Base-by-base conservation (phyloP, 1,139 yeast species). In the Yamadazyma siamensis region DNA sequence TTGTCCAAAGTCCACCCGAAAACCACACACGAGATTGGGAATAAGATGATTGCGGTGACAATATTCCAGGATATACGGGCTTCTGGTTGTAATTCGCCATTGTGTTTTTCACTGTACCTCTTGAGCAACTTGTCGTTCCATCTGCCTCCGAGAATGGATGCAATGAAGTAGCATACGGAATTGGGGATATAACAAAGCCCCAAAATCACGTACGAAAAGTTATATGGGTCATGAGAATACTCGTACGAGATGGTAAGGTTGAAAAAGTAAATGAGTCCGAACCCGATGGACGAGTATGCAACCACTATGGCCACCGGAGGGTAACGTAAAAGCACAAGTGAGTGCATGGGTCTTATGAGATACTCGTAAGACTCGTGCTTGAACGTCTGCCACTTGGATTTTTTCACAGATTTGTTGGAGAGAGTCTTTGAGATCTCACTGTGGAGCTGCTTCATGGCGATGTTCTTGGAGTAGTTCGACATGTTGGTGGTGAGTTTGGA, bases 181-280 rank as follows among this genome's bases (percentile, higher is more conserved):
- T 86, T 85, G 23, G 95, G 95, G 23, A 87, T 77, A 56, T 85
- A 87, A 39, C 83, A 67, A 24, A 87, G 62, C 26, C 96, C 96
- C 31, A 81, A 71, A 35, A 80, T 70, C 32, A 85, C 58, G 1
- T 83, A 56, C 23, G 65, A 61, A 62, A 82, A 86, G 43, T 77
- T 71, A 56, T 87, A 87, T 3, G 96, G 96, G 0, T 60, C 53
- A 15, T 70, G 51, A 0, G 84, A 61, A 53, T 79, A 87, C 36
- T 69, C 69, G 46, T 75, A 71, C 26, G 89, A 73, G 25, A 87
- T 64, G 7, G 94, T 71, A 72, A 86, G 69, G 59, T 86, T 87
- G 50, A 85, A 74, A 42, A 82, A 77, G 53, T 84, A 86, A 15
- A 84, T 60, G 14, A 75, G 72, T 6, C 80, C 80, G 56, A 85